phyloP scores from a whole-genome alignment of 352 stramenopile species.

The Phytopythium chamaehyphon region DNA sequence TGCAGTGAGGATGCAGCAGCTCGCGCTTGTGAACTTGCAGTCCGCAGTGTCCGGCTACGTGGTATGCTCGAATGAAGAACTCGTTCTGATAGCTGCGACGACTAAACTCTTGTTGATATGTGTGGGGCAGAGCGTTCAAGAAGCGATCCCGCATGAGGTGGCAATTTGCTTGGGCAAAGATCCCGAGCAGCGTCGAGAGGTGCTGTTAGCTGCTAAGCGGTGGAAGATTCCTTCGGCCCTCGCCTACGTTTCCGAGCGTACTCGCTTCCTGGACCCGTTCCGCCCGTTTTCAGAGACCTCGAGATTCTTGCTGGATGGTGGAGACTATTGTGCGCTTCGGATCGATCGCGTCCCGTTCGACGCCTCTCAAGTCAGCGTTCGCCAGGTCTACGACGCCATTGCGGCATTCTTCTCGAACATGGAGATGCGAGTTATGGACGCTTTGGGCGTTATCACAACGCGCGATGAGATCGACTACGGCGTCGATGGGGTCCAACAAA shows the following conservation, averaged over 20 bases:
- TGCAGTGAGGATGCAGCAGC: constrained; percentile 19
- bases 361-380: constrained; percentile 13
- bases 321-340: constrained; percentile 37
- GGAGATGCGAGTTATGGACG: constrained; percentile 35
- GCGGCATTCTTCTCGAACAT: constrained; percentile 38
- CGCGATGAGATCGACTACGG: constrained; percentile 33
- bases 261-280: constrained; percentile 26
- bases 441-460: constrained; percentile 30
- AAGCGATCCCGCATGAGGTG: constrained; percentile 25
- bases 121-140: not conserved
- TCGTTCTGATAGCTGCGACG: constrained; percentile 2
- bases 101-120: too few species aligned
- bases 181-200: constrained; percentile 21
- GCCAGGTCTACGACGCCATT: constrained; percentile 35
- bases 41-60: constrained; percentile 15
- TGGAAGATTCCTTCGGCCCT: constrained; percentile 17
- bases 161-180: constrained; percentile 33
- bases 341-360: constrained; percentile 46
- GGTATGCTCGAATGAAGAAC: too few species aligned
- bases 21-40: constrained; percentile 13
- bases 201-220: constrained; percentile 11
- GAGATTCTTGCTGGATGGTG: constrained; percentile 29
- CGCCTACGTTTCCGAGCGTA: constrained; percentile 35
- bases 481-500: constrained; percentile 32
- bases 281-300: constrained; percentile 36